A percentile compares a stretch with the other conserved stretches of the same genome.
Evolutionary conservation across 306 rosid species (phyloP).

Genomic region (Begonia peltatifolia): DNA sequence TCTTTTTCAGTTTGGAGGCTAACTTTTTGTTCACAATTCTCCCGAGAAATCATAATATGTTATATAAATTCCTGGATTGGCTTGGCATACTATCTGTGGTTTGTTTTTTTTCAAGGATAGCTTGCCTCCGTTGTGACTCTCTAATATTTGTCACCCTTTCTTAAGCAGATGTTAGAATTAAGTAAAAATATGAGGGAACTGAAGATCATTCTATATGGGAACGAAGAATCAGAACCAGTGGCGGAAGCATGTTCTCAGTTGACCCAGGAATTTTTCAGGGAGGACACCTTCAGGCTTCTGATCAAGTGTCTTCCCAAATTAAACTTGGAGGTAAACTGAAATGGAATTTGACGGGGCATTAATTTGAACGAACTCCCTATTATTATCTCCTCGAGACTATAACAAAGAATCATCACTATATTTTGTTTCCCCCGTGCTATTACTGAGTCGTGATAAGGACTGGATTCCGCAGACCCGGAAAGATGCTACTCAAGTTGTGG

Average conservation of each 20-base stretch:
- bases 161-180: slow-evolving; percentile 57
- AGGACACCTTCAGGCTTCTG: slow-evolving; percentile 58
- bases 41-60: too few species aligned
- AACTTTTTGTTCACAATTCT: too few species aligned
- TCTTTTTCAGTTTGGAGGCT: too few species aligned
- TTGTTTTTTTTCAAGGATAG: too few species aligned
- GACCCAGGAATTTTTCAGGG: slow-evolving; percentile 85
- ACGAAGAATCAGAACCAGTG: slow-evolving; percentile 88
- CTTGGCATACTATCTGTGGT: too few species aligned
- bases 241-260: slow-evolving; percentile 84
- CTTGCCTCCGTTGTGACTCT: too few species aligned
- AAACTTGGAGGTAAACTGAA: slow-evolving; percentile 73
- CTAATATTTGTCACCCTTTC: too few species aligned
- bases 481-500: slow-evolving; percentile 97
- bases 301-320: slow-evolving; percentile 67
- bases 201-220: slow-evolving; percentile 79
- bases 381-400: too few species aligned
- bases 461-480: slow-evolving; percentile 57
- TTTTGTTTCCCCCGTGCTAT: not conserved
- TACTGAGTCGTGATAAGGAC: slow-evolving; percentile 1
- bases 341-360: not conserved
- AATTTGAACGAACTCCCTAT: too few species aligned
- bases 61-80: too few species aligned
- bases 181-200: slow-evolving; percentile 71
- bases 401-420: not conserved